Evolutionary conservation across 75 land plant species (phyloP), one percentile per base, ranked within the genome.

Genomic region (Gnetum montanum): DNA sequence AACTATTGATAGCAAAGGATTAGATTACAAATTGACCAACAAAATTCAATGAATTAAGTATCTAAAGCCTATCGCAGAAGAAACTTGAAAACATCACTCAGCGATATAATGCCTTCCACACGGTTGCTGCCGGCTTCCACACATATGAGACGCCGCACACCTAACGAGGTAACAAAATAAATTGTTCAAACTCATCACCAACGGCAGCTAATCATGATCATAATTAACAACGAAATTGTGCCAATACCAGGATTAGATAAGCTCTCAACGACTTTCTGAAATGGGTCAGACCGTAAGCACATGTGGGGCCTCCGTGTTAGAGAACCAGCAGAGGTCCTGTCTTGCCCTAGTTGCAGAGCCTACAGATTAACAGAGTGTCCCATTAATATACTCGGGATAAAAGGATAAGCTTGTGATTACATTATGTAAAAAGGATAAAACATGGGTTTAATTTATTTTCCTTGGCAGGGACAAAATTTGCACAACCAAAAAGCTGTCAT

Each of bases 61-160:
- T 20, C 20, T 34, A 24, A 35, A n/a, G n/a, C n/a, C 66, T 73
- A 79, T 31, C 77, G 73, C 34, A 90, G 82, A 67, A 93, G 72
- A 56, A 89, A 89, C 56, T 60, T 80, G 63, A 94, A 86, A 6
- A 90, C 67, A 72, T 94, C 98, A 58, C 85, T 73, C 49, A 94
- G 57, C 26, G 99, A 79, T 43, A 94, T 71, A 16, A 94, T 94
- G 50, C 97, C 99, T 59, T 94, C 88, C 4, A 94, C 91, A 11
- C 79, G 90, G 51, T 81, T 80, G 62, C 85, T 94, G 6, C 99
- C 99, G 49, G 99, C 96, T 60, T 94, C 99, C 33, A 94, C 90
- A 64, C 94, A 81, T 22, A 94, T 67, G 45, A 94, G 55, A 13
- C 99, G 70, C 52, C 97, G 78, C 6, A 90, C 99, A 25, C 99